A percentile compares a stretch with the other conserved stretches of the same genome.
phyloP scores from a whole-genome alignment of 2,329 filamentous ascomycete genomes.

The Eutypa lata region DNA sequence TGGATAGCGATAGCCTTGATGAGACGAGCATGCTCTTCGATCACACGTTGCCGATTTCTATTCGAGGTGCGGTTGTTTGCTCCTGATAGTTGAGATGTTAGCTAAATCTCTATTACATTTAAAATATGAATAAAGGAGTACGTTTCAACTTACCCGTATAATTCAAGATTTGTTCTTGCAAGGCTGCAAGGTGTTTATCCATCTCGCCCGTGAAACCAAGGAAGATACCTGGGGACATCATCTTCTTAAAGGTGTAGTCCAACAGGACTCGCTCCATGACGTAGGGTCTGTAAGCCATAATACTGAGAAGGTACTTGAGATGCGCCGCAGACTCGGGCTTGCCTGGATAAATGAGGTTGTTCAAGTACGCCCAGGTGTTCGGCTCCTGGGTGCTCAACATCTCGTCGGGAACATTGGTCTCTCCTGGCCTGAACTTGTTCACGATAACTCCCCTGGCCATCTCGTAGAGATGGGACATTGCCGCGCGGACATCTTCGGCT shows the following conservation, averaged over 20 bases:
- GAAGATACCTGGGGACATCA: conserved; percentile 26
- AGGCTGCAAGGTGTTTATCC: conserved; percentile 23
- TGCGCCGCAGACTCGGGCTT: conserved; percentile 18
- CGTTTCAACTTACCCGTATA: conserved; percentile 16
- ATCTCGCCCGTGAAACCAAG: conserved; percentile 22
- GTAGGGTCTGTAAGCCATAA: conserved; percentile 18
- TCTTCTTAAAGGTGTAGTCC: conserved; percentile 27
- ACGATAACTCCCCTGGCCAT: conserved; percentile 26
- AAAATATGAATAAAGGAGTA: neutral
- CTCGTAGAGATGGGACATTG: conserved; percentile 21
- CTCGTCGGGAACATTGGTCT: conserved; percentile 13
- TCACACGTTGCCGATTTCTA: conserved; percentile 18
- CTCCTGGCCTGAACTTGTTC: conserved; percentile 13
- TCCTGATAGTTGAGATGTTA: conserved; percentile 9
- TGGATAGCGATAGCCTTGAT: conserved; percentile 20
- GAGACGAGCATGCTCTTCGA: conserved; percentile 28
- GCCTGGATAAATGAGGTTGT: conserved; percentile 19
- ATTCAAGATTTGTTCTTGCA: conserved; percentile 21
- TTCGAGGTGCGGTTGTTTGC: neutral
- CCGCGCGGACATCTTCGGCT: conserved; percentile 18
- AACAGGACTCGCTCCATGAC: conserved; percentile 24
- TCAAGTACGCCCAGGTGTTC: conserved; percentile 24
- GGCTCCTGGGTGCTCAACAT: conserved; percentile 15
- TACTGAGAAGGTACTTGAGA: conserved; percentile 19
- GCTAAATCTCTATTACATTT: neutral